Percentiles rank a stretch among this genome's conserved stretches.
These are phyloP conservation scores for Chlamydomonas applanata DNA, from an alignment of 139 green algal genomes.

Conservation along the genomic window DNA sequence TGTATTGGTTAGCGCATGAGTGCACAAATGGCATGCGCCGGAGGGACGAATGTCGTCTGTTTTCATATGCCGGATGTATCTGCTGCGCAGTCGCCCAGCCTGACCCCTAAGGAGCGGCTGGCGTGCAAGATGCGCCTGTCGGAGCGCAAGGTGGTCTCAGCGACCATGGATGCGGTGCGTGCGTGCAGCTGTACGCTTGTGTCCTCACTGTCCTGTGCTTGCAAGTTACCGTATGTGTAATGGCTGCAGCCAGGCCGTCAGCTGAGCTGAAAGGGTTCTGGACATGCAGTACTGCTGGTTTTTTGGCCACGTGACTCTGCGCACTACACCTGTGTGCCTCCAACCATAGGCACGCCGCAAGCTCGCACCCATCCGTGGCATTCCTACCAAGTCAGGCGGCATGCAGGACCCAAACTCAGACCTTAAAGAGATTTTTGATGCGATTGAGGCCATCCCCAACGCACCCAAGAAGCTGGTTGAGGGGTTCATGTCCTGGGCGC, in stretches of 20 bases:
- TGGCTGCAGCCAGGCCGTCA: no score
- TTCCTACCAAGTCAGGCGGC: constrained; percentile 88
- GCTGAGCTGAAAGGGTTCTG: no score
- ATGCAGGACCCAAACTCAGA: constrained; percentile 91
- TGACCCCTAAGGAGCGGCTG: constrained; percentile 40
- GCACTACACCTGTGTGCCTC: neutral
- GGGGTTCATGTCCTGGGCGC: constrained; percentile 62
- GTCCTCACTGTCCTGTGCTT: no score
- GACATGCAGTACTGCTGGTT: no score
- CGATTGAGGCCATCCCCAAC: constrained; percentile 75
- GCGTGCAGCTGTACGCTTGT: no score
- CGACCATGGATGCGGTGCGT: constrained; percentile 44
- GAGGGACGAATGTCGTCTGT: neutral
- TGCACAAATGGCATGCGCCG: no score
- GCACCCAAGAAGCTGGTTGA: constrained; percentile 63
- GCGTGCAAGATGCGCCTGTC: constrained; percentile 59
- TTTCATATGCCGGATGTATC: constrained; percentile 17
- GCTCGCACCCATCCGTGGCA: constrained; percentile 92
- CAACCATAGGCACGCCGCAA: constrained; percentile 50
- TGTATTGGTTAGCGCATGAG: no score
- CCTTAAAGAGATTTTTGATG: constrained; percentile 91
- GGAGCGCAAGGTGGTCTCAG: constrained; percentile 52
- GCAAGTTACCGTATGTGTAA: no score
- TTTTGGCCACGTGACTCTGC: no score
- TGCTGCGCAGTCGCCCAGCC: constrained; percentile 18